Evolutionary conservation across 164 flowering plant genomes (phyloP).

Genomic region (Umbilicus rupestris): DNA sequence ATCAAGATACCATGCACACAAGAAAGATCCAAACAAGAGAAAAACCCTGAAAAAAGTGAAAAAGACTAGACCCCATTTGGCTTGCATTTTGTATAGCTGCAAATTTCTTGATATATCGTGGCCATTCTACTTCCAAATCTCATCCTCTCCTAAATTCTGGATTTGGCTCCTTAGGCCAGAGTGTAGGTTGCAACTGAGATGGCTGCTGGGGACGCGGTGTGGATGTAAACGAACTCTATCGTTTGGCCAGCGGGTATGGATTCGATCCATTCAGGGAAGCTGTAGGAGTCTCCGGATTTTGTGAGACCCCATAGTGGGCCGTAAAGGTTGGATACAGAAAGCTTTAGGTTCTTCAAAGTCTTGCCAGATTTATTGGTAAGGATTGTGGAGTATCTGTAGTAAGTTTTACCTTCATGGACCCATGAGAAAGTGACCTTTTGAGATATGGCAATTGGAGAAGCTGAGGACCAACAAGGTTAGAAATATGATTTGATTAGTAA

Average conservation of each 20-base stretch:
- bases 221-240: slow-evolving; percentile 78
- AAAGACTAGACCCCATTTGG: slow-evolving; percentile 10
- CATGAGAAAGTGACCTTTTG: slow-evolving; percentile 64
- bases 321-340: slow-evolving; percentile 54
- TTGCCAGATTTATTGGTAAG: slow-evolving; percentile 67
- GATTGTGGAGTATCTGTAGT: slow-evolving; percentile 62
- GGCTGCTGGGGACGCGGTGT: slow-evolving; percentile 49
- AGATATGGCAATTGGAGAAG: slow-evolving; percentile 29
- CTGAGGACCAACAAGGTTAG: slow-evolving; percentile 29
- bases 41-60: background rate
- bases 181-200: slow-evolving; percentile 49
- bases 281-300: slow-evolving; percentile 29
- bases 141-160: background rate
- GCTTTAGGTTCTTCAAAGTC: slow-evolving; percentile 46
- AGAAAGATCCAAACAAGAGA: background rate
- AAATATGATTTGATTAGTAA: background rate
- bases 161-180: slow-evolving; percentile 25
- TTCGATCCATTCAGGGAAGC: slow-evolving; percentile 56
- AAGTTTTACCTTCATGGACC: slow-evolving; percentile 47
- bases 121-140: background rate
- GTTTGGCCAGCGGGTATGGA: slow-evolving; percentile 54
- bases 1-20: slow-evolving; percentile 4
- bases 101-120: slow-evolving; percentile 16
- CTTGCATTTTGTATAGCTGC: background rate
- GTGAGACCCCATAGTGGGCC: slow-evolving; percentile 92